Conservation (phyloP, 495 filamentous ascomycete genomes). For the Rhypophila decipiens region DNA sequence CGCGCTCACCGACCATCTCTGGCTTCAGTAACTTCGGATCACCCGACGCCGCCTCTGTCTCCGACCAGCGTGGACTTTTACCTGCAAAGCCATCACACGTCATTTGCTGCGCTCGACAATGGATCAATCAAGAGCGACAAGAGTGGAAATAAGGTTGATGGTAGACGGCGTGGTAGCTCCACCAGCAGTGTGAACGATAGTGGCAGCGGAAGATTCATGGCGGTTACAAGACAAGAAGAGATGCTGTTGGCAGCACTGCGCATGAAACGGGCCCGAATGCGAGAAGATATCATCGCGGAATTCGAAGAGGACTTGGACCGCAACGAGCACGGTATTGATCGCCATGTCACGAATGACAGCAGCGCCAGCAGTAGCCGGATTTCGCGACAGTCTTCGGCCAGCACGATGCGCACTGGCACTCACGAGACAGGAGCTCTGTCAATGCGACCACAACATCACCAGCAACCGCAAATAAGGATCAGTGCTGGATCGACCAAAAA, state of each 20-base stretch:
- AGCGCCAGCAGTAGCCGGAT: conserved; percentile 13
- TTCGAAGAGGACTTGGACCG: conserved; percentile 26
- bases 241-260: conserved; percentile 76
- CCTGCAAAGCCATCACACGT: conserved; percentile 21
- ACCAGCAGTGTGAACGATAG: conserved; percentile 23
- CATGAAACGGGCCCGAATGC: conserved; percentile 68
- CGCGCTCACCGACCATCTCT: conserved; percentile 3
- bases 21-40: conserved; percentile 22
- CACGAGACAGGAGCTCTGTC: conserved; percentile 8
- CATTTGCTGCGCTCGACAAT: conserved; percentile 9
- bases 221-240: conserved; percentile 80
- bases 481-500: conserved; percentile 5
- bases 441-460: conserved; percentile 15
- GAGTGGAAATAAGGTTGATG: conserved; percentile 12
- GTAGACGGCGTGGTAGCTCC: conserved; percentile 12
- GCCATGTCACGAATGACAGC: conserved; percentile 19
- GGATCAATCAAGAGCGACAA: conserved; percentile 15
- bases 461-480: conserved; percentile 1
- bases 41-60: conserved; percentile 42
- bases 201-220: conserved; percentile 63
- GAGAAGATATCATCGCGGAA: conserved; percentile 62
- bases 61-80: conserved; percentile 42
- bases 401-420: conserved; percentile 19
- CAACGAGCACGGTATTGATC: conserved; percentile 9
- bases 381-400: conserved; percentile 24